A percentile compares a stretch with the other conserved stretches of the same genome.
Evolutionary conservation across 345 rosid genomes (phyloP).

Genomic region (Salix dunnii): DNA sequence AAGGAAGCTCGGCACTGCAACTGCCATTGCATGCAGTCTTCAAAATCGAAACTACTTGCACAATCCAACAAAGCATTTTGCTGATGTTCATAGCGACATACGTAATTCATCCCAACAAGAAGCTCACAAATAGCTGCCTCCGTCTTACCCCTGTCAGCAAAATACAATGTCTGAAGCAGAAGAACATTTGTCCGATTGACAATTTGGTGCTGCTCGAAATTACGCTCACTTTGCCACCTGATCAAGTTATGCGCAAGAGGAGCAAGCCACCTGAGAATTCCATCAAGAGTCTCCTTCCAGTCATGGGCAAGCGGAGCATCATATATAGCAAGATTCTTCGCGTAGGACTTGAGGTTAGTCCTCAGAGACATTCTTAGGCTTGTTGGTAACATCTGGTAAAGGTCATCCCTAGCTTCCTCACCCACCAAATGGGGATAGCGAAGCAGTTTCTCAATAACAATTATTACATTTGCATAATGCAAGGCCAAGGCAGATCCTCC

Average conservation of each 20-base stretch:
- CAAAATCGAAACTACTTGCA: conserved; percentile 92
- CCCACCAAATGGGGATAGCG: conserved; percentile 91
- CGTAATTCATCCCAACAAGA: conserved; percentile 87
- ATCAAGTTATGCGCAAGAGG: conserved; percentile 95
- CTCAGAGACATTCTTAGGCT: conserved; percentile 67
- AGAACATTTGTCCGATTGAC: conserved; percentile 74
- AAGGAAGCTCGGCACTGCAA: conserved; percentile 49
- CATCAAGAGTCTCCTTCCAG: conserved; percentile 82
- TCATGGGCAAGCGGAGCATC: conserved; percentile 94
- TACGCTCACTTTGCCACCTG: conserved; percentile 92
- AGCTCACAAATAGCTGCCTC: conserved; percentile 79
- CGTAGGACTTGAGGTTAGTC: conserved; percentile 63
- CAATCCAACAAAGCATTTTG: conserved; percentile 84
- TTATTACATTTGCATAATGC: conserved; percentile 85
- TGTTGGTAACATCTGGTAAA: conserved; percentile 86
- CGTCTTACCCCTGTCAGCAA: conserved; percentile 82
- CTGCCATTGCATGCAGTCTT: conserved; percentile 92
- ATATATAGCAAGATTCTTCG: conserved; percentile 76
- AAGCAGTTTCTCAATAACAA: conserved; percentile 83
- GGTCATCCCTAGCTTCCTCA: conserved; percentile 89
- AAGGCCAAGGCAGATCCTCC: conserved; percentile 91
- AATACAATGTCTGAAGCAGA: conserved; percentile 78
- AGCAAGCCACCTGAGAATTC: conserved; percentile 77
- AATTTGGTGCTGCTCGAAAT: conserved; percentile 89
- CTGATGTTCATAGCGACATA: conserved; percentile 88